Evolutionary conservation across 495 filamentous ascomycete genomes (phyloP).

Genomic region (Aspergillus nanangensis): DNA sequence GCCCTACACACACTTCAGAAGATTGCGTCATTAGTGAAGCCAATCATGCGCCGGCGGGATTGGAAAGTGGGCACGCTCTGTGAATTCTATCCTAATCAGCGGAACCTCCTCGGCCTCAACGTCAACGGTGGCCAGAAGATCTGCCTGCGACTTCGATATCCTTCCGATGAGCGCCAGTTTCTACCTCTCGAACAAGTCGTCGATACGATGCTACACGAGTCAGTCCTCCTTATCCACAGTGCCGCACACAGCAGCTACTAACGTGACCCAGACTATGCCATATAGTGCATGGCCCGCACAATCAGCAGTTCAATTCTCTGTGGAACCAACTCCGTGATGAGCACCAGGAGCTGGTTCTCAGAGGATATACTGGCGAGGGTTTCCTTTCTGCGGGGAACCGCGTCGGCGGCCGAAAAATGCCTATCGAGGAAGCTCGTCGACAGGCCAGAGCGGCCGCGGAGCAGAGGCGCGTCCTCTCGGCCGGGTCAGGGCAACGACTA

Average conservation of each 20-base stretch:
- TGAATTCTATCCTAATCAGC: slow-evolving; percentile 78
- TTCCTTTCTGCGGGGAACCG: slow-evolving; percentile 73
- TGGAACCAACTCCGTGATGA: slow-evolving; percentile 90
- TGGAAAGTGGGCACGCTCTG: slow-evolving; percentile 79
- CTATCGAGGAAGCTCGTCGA: slow-evolving; percentile 70
- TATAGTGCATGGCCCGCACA: slow-evolving; percentile 77
- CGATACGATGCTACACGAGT: slow-evolving; percentile 95
- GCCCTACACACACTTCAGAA: slow-evolving; percentile 80
- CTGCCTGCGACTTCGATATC: slow-evolving; percentile 76
- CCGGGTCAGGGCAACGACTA: slow-evolving; percentile 68
- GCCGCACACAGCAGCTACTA: not conserved
- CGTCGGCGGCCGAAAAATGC: slow-evolving; percentile 64
- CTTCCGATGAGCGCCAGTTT: slow-evolving; percentile 71
- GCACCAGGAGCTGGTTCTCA: slow-evolving; percentile 64
- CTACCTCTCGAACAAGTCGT: slow-evolving; percentile 72
- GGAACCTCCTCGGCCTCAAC: slow-evolving; percentile 80
- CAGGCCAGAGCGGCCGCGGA: slow-evolving; percentile 74
- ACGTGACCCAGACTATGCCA: slow-evolving; percentile 62
- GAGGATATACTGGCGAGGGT: slow-evolving; percentile 90
- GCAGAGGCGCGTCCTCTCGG: slow-evolving; percentile 52
- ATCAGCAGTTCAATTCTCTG: slow-evolving; percentile 74
- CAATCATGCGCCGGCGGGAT: slow-evolving; percentile 81
- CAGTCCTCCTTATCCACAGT: slow-evolving; percentile 13
- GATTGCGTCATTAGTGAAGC: slow-evolving; percentile 87
- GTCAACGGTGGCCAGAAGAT: slow-evolving; percentile 72